phyloP scores from a whole-genome alignment of 164 flowering plant genomes.

The Paratinospora sagittata region DNA sequence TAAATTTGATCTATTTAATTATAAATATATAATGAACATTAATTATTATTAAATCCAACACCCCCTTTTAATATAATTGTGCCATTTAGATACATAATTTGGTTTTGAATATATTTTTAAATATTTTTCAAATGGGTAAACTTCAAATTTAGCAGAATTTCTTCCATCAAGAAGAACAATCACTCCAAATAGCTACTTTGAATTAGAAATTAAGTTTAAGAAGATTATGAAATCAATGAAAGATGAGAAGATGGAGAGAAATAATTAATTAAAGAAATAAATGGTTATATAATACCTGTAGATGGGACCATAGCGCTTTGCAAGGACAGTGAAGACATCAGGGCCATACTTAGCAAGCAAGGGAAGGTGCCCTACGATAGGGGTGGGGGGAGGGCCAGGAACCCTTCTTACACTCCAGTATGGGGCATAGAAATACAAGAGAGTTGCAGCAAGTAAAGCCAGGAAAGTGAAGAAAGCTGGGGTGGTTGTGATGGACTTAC shows the following conservation, averaged over 20 bases:
- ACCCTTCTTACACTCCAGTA: slow-evolving; percentile 79
- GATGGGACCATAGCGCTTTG: slow-evolving; percentile 76
- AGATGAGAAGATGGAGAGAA: no score
- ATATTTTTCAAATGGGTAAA: not conserved
- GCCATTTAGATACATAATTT: no score
- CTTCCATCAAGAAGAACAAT: not conserved
- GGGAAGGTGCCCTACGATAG: slow-evolving; percentile 83
- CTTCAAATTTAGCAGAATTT: not conserved
- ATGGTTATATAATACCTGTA: slow-evolving; percentile 44
- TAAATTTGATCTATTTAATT: no score
- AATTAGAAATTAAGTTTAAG: no score
- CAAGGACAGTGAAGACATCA: slow-evolving; percentile 69
- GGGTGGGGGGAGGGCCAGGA: slow-evolving; percentile 78
- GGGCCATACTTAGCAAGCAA: slow-evolving; percentile 85
- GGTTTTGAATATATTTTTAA: no score
- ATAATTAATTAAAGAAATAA: slow-evolving; percentile 2
- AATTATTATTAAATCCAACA: no score
- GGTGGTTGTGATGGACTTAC: no score
- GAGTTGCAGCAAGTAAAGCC: slow-evolving; percentile 29
- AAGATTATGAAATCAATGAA: no score
- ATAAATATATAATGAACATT: no score
- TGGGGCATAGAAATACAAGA: slow-evolving; percentile 63
- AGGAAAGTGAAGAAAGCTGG: slow-evolving; percentile 30
- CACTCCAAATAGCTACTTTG: no score
- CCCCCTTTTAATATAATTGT: no score